Percentiles rank a stretch among this genome's conserved stretches.
Evolutionary conservation across 306 rosid species (phyloP).

Genomic region (Lathyrus oleraceus): DNA sequence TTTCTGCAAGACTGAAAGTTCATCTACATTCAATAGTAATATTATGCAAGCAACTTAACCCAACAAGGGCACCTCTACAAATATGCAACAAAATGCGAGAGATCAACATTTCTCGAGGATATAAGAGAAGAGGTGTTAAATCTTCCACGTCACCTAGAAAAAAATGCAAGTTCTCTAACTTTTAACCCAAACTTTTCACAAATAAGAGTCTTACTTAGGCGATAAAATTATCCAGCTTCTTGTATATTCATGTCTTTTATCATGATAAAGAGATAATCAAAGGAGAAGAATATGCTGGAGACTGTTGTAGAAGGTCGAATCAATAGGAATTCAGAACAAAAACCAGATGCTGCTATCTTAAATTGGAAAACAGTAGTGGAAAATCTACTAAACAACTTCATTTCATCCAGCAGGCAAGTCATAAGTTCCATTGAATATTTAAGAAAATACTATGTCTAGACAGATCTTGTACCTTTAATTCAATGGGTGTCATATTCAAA

Average conservation of each 20-base stretch:
- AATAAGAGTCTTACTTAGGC: background rate
- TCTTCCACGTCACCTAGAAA: conserved; percentile 20
- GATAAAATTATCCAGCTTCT: conserved; percentile 24
- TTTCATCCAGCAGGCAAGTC: conserved; percentile 1
- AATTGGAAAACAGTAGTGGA: conserved; percentile 1
- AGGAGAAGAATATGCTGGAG: conserved; percentile 14
- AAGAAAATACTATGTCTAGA: background rate
- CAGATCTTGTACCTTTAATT: conserved; percentile 69
- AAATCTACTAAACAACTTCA: conserved; percentile 30
- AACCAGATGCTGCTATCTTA: conserved; percentile 9
- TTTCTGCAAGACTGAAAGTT: conserved; percentile 27
- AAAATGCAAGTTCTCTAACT: conserved; percentile 5
- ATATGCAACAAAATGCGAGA: background rate
- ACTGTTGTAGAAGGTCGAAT: conserved; percentile 11
- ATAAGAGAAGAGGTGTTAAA: background rate
- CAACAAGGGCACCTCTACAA: background rate
- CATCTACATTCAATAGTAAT: background rate
- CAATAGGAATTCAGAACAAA: background rate
- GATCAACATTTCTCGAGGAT: background rate
- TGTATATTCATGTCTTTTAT: background rate
- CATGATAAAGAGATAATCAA: background rate
- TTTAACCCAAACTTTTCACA: background rate
- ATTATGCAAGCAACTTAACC: conserved; percentile 8
- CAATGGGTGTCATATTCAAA: conserved; percentile 84
- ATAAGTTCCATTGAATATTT: background rate